Evolutionary conservation across 2,329 filamentous ascomycete genomes (phyloP), one percentile per base, ranked within the genome.

Genomic region (Orbilia brochopaga): DNA sequence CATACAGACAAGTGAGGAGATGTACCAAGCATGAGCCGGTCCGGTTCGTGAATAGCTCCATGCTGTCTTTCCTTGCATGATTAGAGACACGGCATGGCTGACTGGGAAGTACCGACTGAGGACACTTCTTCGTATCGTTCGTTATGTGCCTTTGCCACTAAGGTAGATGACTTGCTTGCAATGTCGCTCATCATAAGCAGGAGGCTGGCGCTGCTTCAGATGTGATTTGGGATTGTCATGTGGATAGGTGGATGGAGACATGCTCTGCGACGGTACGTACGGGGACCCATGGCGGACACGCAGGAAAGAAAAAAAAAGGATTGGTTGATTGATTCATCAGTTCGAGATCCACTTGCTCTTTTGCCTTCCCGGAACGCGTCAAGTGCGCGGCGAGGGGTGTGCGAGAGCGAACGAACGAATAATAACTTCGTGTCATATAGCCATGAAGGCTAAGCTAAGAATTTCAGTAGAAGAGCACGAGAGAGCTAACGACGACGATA

Each of bases 331-430:
- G 13, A 27, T 70, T 55, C 17, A 61, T 53, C 30, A 52, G 8
- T 32, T 32, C 27, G 40, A 65, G 65, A 70, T 64, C 66, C 66
- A 57, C 67, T 61, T 61, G 59, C 60, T 60, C 27, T 64, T 72
- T 72, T 72, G 67, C 67, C 67, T 72, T 72, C 67, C 58, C 67
- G 60, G 60, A 72, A 72, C 67, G 67, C 67, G 67, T 72, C 64
- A 72, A 72, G 67, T 65, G 60, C 65, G 53, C 42, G 37, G 62
- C 62, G 55, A 57, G 53, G 65, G 55, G 54, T 40, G 40, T 27
- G 30, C 37, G 40, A 54, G 48, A 64, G 21, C 37, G 4, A 5
- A 42, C n/a, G 37, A 5, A 42, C 37, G 37, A 42, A 42, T n/a
- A n/a, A n/a, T n/a, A n/a, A n/a, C n/a, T n/a, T n/a, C n/a, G n/a